phyloP scores from a whole-genome alignment of 345 rosid genomes.

The Gossypium arboreum region DNA sequence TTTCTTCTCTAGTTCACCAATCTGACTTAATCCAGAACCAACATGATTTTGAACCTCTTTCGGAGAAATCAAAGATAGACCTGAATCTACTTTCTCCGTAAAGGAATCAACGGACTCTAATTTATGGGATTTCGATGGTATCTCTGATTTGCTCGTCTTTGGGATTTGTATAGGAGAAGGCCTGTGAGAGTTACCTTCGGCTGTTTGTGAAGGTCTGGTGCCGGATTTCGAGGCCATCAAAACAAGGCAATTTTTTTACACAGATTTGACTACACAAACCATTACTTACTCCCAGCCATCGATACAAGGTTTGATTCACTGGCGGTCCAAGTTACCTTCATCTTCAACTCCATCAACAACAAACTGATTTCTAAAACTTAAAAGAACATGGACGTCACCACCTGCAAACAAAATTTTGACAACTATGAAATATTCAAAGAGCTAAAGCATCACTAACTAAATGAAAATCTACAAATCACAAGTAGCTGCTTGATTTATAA shows the following conservation, averaged over 20 bases:
- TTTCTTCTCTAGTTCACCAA: constrained; percentile 30
- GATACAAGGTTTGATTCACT: constrained; percentile 18
- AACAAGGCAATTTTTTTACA: constrained; percentile 19
- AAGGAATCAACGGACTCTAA: constrained; percentile 29
- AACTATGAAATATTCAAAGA: background rate
- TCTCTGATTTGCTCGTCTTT: constrained; percentile 37
- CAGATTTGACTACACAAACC: constrained; percentile 23
- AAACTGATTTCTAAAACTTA: constrained; percentile 19
- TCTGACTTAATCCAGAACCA: constrained; percentile 20
- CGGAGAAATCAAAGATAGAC: constrained; percentile 44
- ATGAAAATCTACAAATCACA: background rate
- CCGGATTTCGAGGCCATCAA: constrained; percentile 59
- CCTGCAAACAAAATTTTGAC: background rate
- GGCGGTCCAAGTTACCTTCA: constrained; percentile 17
- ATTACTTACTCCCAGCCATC: constrained; percentile 28
- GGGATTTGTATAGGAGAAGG: constrained; percentile 32
- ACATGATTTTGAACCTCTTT: constrained; percentile 27
- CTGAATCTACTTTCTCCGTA: constrained; percentile 48
- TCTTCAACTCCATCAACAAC: constrained; percentile 25
- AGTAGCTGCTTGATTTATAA: background rate
- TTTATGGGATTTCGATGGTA: constrained; percentile 19
- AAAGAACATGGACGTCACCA: constrained; percentile 15
- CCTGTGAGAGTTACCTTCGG: constrained; percentile 25
- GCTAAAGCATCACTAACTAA: background rate
- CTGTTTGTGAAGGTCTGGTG: constrained; percentile 34